Evolutionary conservation across 108 stramenopile species (phyloP), one percentile per base, ranked within the genome.

Genomic region (Cyclotella atomus): DNA sequence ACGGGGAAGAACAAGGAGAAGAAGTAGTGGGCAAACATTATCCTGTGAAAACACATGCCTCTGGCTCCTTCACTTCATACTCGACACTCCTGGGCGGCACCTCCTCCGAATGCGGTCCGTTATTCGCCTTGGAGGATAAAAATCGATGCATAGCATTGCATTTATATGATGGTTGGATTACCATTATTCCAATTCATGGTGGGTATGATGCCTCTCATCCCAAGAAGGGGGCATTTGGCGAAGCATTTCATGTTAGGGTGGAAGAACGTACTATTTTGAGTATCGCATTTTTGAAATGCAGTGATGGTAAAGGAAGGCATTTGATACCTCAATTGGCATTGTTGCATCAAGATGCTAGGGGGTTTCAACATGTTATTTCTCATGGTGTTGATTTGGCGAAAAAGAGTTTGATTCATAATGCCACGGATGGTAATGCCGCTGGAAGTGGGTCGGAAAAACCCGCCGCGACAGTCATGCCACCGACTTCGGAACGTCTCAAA

Each of bases 301-400:
- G 72, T 52, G 54, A 14, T 59, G 46, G 53, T 56, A 70, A 30
- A 0, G 45, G 33, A 19, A 20, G 19, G 27, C 6, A 10, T 29
- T 81, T 71, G 32, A 61, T 84, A 15, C 94, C 91, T 20, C 91
- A 92, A 75, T 41, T 95, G 41, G 71, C 73, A 32, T n/a, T 95
- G 30, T 60, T 95, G 71, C 86, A 92, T 59, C 91, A 91, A 70
- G 93, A 94, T 80, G 81, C 84, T 3, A 66, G 83, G 25, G 88
- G 90, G 0, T 68, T 59, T 35, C 91, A 92, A 67, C 94, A 92
- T 73, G 77, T 95, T 17, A 66, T 80, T 20, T 71, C 89, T 2
- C 87, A 90, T 65, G 83, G 84, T 12, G 68, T 89, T 10, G 87
- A 89, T 55, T 61, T 85, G 53, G 19, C 45, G 19, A 35, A 78